Evolutionary conservation across 192 early-diverging fungal genomes (phyloP).

Genomic region (Coemansia sp.): DNA sequence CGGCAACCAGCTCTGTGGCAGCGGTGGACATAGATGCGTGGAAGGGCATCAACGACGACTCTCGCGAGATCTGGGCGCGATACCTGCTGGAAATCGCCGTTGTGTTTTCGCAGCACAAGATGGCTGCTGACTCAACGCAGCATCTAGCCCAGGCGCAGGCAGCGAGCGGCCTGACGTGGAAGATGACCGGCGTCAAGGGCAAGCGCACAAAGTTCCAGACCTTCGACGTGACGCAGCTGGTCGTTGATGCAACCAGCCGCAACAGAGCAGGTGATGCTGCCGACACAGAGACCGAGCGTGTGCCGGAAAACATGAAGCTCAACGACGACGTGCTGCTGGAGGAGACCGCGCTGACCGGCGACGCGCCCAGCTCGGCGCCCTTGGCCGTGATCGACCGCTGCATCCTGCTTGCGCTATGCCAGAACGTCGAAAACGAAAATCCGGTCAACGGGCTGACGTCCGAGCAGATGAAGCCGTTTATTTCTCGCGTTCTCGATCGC

Average conservation of each 20-base stretch:
- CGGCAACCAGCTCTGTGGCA: background rate
- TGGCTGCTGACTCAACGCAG: slow-evolving; percentile 63
- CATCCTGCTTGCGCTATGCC: slow-evolving; percentile 81
- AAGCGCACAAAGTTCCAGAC: slow-evolving; percentile 90
- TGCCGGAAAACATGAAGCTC: slow-evolving; percentile 76
- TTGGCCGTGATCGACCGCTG: slow-evolving; percentile 81
- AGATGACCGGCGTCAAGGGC: slow-evolving; percentile 85
- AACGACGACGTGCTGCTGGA: slow-evolving; percentile 95
- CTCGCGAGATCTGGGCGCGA: slow-evolving; percentile 55
- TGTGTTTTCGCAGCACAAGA: slow-evolving; percentile 71
- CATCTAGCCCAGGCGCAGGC: slow-evolving; percentile 73
- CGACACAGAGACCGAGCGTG: slow-evolving; percentile 9
- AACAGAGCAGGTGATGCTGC: slow-evolving; percentile 36
- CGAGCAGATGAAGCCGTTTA: slow-evolving; percentile 96
- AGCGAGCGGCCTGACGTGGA: slow-evolving; percentile 76
- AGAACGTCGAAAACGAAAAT: slow-evolving; percentile 95
- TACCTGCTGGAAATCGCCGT: slow-evolving; percentile 79
- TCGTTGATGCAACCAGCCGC: slow-evolving; percentile 80
- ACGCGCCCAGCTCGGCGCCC: slow-evolving; percentile 44
- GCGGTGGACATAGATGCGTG: slow-evolving; percentile 8
- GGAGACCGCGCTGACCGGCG: slow-evolving; percentile 63
- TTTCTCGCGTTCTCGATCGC: slow-evolving; percentile 84
- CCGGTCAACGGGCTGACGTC: slow-evolving; percentile 88
- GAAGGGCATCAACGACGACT: slow-evolving; percentile 7
- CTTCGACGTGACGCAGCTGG: slow-evolving; percentile 85